These are phyloP conservation scores for Starmera stellimalicola DNA, from an alignment of 1,139 yeast species.

Conservation along the genomic window DNA sequence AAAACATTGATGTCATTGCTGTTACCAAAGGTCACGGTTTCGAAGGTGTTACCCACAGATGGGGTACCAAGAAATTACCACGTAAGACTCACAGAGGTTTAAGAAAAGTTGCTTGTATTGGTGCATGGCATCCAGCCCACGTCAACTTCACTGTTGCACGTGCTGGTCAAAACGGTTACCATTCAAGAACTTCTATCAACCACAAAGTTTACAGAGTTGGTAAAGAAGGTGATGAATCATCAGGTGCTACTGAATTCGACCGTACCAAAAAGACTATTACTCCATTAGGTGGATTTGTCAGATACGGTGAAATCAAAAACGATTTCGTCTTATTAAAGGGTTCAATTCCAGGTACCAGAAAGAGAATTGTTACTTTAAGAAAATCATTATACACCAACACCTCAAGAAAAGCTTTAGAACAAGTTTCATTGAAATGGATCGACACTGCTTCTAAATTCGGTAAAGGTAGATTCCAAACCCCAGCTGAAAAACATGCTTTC, in stretches of 20 bases:
- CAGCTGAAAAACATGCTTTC: conserved; percentile 99
- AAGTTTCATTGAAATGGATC: conserved; percentile 97
- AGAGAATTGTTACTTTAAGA: conserved; percentile 99
- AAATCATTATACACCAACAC: conserved; percentile 97
- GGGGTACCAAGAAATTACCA: conserved; percentile 99
- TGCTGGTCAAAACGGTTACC: conserved; percentile 99
- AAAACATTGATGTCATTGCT: conserved; percentile 96
- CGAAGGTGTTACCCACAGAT: conserved; percentile 99
- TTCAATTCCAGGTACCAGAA: conserved; percentile 99
- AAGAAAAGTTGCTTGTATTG: conserved; percentile 99
- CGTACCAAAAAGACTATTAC: conserved; percentile 99
- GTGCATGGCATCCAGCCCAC: conserved; percentile 99
- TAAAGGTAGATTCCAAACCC: conserved; percentile 99
- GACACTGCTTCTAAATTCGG: conserved; percentile 99
- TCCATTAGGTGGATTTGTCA: conserved; percentile 99
- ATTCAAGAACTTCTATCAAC: conserved; percentile 99
- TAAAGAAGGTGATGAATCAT: conserved; percentile 87
- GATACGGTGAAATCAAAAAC: conserved; percentile 97
- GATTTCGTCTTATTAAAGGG: conserved; percentile 98
- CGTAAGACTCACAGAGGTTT: conserved; percentile 99
- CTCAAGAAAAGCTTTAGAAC: conserved; percentile 94
- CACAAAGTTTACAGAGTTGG: conserved; percentile 99
- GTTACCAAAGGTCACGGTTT: conserved; percentile 99
- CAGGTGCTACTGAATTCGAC: conserved; percentile 97
- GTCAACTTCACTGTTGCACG: conserved; percentile 99